phyloP scores from a whole-genome alignment of 1,284 basidiomycete species.

The Earliella scabrosa region DNA sequence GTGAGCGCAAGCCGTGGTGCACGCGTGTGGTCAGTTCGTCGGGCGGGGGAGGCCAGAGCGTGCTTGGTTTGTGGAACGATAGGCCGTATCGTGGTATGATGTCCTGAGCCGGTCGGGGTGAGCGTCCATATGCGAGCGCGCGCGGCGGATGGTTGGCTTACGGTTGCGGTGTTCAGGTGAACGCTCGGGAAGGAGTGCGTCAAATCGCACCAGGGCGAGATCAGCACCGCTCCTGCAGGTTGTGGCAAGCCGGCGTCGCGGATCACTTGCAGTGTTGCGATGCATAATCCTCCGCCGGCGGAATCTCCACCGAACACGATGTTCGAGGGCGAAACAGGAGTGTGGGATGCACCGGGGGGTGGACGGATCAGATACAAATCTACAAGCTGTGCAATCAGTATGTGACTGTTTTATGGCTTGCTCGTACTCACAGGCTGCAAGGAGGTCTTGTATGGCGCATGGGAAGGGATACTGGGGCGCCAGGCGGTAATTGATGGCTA shows the following conservation, averaged over 20 bases:
- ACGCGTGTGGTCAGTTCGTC: constrained; percentile 70
- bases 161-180: constrained; percentile 83
- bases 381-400: constrained; percentile 40
- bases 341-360: constrained; percentile 69
- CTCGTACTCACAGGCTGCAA: constrained; percentile 74
- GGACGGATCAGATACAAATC: constrained; percentile 74
- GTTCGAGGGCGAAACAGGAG: constrained; percentile 79
- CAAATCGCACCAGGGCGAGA: constrained; percentile 93
- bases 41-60: constrained; percentile 90
- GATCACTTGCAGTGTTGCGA: constrained; percentile 90
- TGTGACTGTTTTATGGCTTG: too few relatives aligned
- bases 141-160: constrained; percentile 37
- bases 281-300: constrained; percentile 88
- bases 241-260: constrained; percentile 84
- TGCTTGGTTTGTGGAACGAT: constrained; percentile 82
- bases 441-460: constrained; percentile 87
- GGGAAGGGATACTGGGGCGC: constrained; percentile 97
- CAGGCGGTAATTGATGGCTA: constrained; percentile 88
- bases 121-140: neutral
- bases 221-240: constrained; percentile 85
- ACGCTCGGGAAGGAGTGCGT: constrained; percentile 95
- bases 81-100: constrained; percentile 73
- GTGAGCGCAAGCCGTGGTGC: constrained; percentile 62
- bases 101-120: constrained; percentile 50
- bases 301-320: constrained; percentile 93